Evolutionary conservation across 305 asterid genomes (phyloP).

Genomic region (Rubia occidens): DNA sequence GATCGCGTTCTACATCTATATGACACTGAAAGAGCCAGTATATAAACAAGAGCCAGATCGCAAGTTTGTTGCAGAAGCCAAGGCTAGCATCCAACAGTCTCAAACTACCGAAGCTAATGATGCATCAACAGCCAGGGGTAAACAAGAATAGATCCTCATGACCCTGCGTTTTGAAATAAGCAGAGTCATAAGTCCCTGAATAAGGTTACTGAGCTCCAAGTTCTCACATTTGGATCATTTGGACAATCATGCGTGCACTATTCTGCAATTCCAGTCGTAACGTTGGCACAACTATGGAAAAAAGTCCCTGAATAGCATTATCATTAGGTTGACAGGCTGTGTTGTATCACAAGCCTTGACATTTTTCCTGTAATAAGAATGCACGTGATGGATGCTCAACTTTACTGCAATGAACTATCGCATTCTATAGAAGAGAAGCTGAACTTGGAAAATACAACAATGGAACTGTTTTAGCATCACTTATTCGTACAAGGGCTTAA

Average conservation of each 20-base stretch:
- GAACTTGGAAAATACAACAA: neutral
- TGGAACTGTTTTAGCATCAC: neutral
- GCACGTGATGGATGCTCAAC: too few species aligned
- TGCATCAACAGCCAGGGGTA: neutral
- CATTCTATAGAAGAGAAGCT: neutral
- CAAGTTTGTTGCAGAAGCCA: slow-evolving; percentile 69
- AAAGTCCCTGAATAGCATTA: too few species aligned
- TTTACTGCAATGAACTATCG: neutral
- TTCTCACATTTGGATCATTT: too few species aligned
- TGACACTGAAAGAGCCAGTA: slow-evolving; percentile 82
- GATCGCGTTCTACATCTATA: slow-evolving; percentile 56
- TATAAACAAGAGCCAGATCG: slow-evolving; percentile 80
- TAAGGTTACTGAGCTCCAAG: too few species aligned
- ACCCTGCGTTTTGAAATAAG: too few species aligned
- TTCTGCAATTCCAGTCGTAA: too few species aligned
- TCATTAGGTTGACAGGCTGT: too few species aligned
- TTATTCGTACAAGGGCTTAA: neutral
- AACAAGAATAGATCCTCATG: slow-evolving; percentile 1
- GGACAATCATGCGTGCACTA: too few species aligned
- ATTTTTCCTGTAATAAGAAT: neutral
- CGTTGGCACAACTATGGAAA: too few species aligned
- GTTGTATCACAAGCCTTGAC: too few species aligned
- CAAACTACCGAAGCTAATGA: slow-evolving; percentile 18
- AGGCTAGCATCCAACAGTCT: slow-evolving; percentile 53
- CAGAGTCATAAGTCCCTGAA: too few species aligned